Conservation (phyloP, 139 green algal species). For the Micractinium conductrix region DNA sequence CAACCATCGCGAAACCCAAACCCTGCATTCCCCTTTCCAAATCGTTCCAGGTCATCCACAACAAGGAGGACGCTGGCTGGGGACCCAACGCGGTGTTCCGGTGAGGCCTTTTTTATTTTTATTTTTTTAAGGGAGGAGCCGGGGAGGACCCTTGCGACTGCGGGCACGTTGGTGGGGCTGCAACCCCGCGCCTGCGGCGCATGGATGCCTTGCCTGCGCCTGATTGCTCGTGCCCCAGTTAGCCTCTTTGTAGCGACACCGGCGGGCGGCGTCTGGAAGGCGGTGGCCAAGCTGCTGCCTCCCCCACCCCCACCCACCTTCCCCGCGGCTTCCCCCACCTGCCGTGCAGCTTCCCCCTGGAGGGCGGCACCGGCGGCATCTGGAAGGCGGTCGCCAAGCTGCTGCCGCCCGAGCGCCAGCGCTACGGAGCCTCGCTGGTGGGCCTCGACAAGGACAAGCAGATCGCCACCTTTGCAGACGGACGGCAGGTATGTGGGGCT, state of each 20-base stretch:
- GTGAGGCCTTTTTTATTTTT: neutral
- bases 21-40: too few species aligned
- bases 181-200: too few species aligned
- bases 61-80: constrained; percentile 90
- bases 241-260: too few species aligned
- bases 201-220: too few species aligned
- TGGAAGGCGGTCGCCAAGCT: constrained; percentile 88
- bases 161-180: too few species aligned
- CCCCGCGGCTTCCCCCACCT: too few species aligned
- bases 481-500: neutral
- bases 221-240: too few species aligned
- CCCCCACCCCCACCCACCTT: too few species aligned
- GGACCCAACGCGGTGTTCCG: constrained; percentile 91
- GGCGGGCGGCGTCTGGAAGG: constrained; percentile 93
- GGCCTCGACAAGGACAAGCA: constrained; percentile 80
- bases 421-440: constrained; percentile 65
- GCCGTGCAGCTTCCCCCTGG: constrained; percentile 75
- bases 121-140: neutral
- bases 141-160: too few species aligned
- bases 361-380: constrained; percentile 88
- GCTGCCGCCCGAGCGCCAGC: constrained; percentile 79
- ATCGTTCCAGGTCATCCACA: too few species aligned
- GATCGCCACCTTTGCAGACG: constrained; percentile 51
- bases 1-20: too few species aligned
- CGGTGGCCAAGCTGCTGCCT: constrained; percentile 83